Percentiles rank a stretch among this genome's conserved stretches.
Evolutionary conservation across 2,329 filamentous ascomycete genomes (phyloP).

Genomic region (Venturia effusa): DNA sequence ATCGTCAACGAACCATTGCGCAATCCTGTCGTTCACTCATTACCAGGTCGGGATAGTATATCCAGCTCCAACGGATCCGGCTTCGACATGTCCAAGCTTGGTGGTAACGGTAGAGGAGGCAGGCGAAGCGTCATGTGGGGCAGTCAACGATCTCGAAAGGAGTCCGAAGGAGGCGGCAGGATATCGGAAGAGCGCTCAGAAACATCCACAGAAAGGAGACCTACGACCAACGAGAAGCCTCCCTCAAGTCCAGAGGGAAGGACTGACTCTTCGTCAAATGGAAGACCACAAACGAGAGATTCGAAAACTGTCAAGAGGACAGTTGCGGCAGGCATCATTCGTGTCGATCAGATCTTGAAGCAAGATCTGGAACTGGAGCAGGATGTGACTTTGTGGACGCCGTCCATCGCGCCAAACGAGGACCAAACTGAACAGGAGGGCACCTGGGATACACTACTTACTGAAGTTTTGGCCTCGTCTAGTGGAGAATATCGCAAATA

Average conservation of each 20-base stretch:
- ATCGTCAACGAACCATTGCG: slow-evolving; percentile 45
- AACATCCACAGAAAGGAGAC: slow-evolving; percentile 16
- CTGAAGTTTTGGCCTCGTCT: slow-evolving; percentile 60
- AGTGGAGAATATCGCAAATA: slow-evolving; percentile 68
- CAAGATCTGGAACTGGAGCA: slow-evolving; percentile 63
- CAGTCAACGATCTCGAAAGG: slow-evolving; percentile 42
- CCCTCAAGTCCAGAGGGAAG: slow-evolving; percentile 13
- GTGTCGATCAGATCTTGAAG: slow-evolving; percentile 64
- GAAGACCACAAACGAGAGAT: slow-evolving; percentile 17
- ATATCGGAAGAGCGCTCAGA: slow-evolving; percentile 17
- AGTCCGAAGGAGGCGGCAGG: slow-evolving; percentile 19
- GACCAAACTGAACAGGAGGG: slow-evolving; percentile 49
- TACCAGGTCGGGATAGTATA: slow-evolving; percentile 23
- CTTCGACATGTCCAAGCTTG: slow-evolving; percentile 19
- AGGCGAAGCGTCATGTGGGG: slow-evolving; percentile 55
- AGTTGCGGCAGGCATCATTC: slow-evolving; percentile 67
- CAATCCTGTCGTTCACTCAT: slow-evolving; percentile 16
- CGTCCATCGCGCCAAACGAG: slow-evolving; percentile 32
- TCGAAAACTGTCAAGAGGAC: slow-evolving; percentile 52
- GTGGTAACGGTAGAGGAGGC: slow-evolving; percentile 26
- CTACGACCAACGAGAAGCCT: slow-evolving; percentile 15
- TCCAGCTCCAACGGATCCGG: slow-evolving; percentile 16
- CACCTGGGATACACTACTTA: slow-evolving; percentile 64
- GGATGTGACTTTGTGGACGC: slow-evolving; percentile 66
- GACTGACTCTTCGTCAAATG: neutral